A percentile compares a stretch with the other conserved stretches of the same genome.
phyloP scores from a whole-genome alignment of 768 basidiomycete species.

The Exsudoporus frostii region DNA sequence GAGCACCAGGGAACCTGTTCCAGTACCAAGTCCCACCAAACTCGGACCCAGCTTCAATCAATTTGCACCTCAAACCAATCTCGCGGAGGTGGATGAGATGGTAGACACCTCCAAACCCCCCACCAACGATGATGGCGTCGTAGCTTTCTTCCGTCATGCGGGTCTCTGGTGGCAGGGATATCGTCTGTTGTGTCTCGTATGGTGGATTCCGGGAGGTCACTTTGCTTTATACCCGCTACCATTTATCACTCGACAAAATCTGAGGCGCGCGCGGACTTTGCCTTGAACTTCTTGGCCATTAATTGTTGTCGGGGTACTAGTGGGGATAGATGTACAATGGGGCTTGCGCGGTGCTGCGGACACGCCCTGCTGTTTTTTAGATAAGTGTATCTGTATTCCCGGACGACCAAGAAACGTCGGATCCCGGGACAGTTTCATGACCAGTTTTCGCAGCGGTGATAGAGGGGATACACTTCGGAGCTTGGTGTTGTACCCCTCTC shows the following conservation, averaged over 20 bases:
- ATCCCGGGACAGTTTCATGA: background rate
- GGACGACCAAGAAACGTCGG: background rate
- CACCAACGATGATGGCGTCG: slow-evolving; percentile 8
- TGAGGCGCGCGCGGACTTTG: background rate
- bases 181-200: background rate
- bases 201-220: background rate
- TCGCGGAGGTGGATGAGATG: slow-evolving; percentile 7
- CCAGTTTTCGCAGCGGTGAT: background rate
- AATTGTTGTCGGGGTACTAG: background rate
- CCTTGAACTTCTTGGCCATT: background rate
- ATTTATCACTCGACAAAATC: background rate
- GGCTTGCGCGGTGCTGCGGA: background rate
- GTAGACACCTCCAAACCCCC: slow-evolving; percentile 3
- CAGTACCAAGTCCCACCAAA: slow-evolving; percentile 17
- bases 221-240: background rate
- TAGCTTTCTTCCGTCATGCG: slow-evolving; percentile 2
- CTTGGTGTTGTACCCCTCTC: background rate
- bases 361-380: background rate
- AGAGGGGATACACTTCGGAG: background rate
- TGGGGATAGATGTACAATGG: background rate
- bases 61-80: slow-evolving; percentile 3
- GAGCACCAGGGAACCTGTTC: slow-evolving; percentile 14
- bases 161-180: background rate
- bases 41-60: slow-evolving; percentile 8
- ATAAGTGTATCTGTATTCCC: too few species aligned